These are phyloP conservation scores for Jackrogersella multiformis DNA, from an alignment of 495 filamentous ascomycete species.

Conservation along the genomic window DNA sequence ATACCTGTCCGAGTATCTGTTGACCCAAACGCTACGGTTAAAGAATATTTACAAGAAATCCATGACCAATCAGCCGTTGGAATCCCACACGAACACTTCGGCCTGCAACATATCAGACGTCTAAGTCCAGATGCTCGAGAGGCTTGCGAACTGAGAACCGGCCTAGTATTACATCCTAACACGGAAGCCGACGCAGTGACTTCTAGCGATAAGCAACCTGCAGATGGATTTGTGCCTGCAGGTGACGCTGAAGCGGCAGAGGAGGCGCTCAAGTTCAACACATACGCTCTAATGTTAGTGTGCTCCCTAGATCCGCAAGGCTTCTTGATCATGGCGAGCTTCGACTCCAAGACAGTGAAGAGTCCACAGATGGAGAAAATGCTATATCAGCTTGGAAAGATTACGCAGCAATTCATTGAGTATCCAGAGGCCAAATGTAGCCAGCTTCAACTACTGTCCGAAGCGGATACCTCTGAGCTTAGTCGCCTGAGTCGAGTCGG, in stretches of 20 bases:
- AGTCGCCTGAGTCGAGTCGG: conserved; percentile 8
- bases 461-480: conserved; percentile 34
- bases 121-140: conserved; percentile 68
- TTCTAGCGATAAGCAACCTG: conserved; percentile 50
- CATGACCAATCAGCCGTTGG: conserved; percentile 62
- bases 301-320: conserved; percentile 65
- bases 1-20: conserved; percentile 67
- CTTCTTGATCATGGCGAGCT: conserved; percentile 69
- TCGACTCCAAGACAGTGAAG: conserved; percentile 60
- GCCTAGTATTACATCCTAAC: conserved; percentile 59
- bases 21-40: conserved; percentile 37
- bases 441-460: conserved; percentile 41
- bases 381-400: conserved; percentile 43
- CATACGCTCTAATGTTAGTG: conserved; percentile 71
- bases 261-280: conserved; percentile 73
- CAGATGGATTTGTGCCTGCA: conserved; percentile 60
- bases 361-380: conserved; percentile 47
- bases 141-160: conserved; percentile 67
- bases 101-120: conserved; percentile 73
- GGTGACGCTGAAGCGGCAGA: conserved; percentile 63
- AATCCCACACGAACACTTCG: conserved; percentile 71
- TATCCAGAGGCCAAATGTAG: conserved; percentile 41
- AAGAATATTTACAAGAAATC: conserved; percentile 58
- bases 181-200: conserved; percentile 42
- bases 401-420: conserved; percentile 47